Conservation (phyloP, 2,329 filamentous ascomycete genomes). For the Calonectria leucothoes region DNA sequence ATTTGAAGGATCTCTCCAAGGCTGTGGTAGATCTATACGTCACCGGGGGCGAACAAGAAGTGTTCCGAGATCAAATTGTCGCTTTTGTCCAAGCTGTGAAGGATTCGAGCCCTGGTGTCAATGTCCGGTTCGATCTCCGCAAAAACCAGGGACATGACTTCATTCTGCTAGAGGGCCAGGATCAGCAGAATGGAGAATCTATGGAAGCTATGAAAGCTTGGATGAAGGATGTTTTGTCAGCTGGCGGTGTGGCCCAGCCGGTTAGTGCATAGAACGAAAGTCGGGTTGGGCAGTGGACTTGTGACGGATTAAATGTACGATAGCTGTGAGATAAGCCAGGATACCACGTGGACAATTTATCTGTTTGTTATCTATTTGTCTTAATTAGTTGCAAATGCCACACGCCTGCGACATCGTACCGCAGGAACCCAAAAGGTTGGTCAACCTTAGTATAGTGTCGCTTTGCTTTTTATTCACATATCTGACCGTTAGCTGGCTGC, state of each 20-base stretch:
- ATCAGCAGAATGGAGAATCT: constrained; percentile 7
- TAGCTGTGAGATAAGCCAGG: background rate
- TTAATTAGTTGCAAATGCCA: too few species aligned
- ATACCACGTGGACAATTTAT: background rate
- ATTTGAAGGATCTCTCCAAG: background rate
- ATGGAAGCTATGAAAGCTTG: constrained; percentile 12
- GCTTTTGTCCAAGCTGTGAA: constrained; percentile 12
- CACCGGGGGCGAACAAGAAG: constrained; percentile 23
- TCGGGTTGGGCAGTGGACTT: background rate
- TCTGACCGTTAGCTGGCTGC: too few species aligned
- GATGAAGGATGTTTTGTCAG: background rate
- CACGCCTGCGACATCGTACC: too few species aligned
- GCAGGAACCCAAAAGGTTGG: too few species aligned
- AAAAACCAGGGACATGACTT: constrained; percentile 23
- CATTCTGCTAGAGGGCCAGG: constrained; percentile 23
- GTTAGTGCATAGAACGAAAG: background rate
- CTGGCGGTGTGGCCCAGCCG: background rate
- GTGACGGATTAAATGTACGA: background rate
- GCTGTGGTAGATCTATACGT: background rate
- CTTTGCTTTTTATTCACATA: too few species aligned
- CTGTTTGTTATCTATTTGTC: background rate
- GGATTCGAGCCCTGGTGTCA: constrained; percentile 20
- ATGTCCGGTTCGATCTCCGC: constrained; percentile 11
- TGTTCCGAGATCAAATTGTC: constrained; percentile 18
- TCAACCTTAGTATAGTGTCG: too few species aligned